Base-by-base conservation (phyloP, 352 stramenopile genomes). In the Pythium grandisporangium region DNA sequence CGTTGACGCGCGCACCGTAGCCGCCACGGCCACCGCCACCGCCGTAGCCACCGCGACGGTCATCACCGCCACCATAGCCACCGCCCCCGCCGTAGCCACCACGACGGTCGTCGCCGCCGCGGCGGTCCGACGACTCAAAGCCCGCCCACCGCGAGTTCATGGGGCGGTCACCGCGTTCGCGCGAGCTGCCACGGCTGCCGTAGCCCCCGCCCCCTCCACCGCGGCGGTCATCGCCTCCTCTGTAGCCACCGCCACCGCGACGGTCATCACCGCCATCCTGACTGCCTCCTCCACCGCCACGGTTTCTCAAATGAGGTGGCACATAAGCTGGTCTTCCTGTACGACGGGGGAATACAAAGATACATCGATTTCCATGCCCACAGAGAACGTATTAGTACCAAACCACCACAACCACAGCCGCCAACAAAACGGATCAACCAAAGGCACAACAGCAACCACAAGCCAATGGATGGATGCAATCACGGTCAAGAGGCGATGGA, bases 101-200 rank as follows among this genome's bases (percentile, higher is more conserved):
- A 20, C 55, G 39, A 35, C 48, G 46, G 32, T 53, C 41, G 14
- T 56, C 49, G 16, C 46, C 48, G 22, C 54, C 42, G 24, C 43
- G 48, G 38, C 51, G 45, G 47, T 46, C 46, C 12, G 42, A 53
- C 19, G 57, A 42, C 32, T 55, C 19, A 21, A 45, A 45, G 23
- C 16, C 27, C 19, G 39, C n/a, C 39, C 39, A 45, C n/a, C n/a
- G n/a, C n/a, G n/a, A n/a, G n/a, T n/a, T n/a, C n/a, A n/a, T n/a
- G n/a, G n/a, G n/a, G n/a, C n/a, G n/a, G 57, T 99, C 99, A 17
- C 77, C 66, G 27, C 89, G 80, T 19, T 55, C 30, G 32, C 61
- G 64, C 30, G 72, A 71, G 24, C 68, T 62, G 20, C 66, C 70
- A 42, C 69, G 55, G 35, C 64, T 69, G 13, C 51, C 39, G 24